Evolutionary conservation across 352 stramenopile genomes (phyloP).

Genomic region (Phytophthora palmivora): DNA sequence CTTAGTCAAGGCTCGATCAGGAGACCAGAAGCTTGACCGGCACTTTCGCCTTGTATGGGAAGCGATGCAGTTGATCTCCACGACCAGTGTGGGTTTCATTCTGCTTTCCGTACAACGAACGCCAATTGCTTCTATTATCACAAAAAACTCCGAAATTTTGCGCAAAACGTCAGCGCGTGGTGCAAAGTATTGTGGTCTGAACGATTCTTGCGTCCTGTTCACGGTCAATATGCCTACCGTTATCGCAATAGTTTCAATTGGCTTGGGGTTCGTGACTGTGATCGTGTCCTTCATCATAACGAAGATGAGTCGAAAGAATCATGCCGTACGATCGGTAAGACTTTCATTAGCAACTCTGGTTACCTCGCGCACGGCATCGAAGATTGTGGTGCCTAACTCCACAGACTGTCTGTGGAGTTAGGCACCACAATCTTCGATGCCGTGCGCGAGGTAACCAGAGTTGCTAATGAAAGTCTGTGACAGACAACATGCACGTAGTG

Average conservation of each 20-base stretch:
- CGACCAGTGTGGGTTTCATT: neutral
- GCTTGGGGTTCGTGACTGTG: slow-evolving; percentile 1
- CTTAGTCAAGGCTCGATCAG: slow-evolving; percentile 19
- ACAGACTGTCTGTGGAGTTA: neutral
- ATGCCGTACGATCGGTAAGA: neutral
- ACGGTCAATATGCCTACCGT: slow-evolving; percentile 13
- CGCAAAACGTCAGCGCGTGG: slow-evolving; percentile 21
- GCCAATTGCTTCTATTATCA: slow-evolving; percentile 11
- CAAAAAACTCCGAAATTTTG: slow-evolving; percentile 19
- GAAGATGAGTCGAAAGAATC: slow-evolving; percentile 2
- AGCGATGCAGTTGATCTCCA: slow-evolving; percentile 11
- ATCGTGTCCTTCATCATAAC: slow-evolving; percentile 8
- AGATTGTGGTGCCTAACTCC: neutral
- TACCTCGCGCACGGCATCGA: neutral
- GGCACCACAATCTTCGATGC: neutral
- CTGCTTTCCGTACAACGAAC: slow-evolving; percentile 10
- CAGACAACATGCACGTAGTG: neutral
- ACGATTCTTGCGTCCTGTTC: slow-evolving; percentile 33
- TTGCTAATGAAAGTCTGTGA: neutral
- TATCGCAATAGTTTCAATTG: slow-evolving; percentile 11
- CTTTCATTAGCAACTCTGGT: neutral
- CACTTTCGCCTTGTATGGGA: slow-evolving; percentile 27
- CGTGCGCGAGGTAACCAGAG: neutral
- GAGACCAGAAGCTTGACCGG: slow-evolving; percentile 21
- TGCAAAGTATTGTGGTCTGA: slow-evolving; percentile 24